These are phyloP conservation scores for Candida insectalens DNA, from an alignment of 805 yeast species.

Conservation along the genomic window DNA sequence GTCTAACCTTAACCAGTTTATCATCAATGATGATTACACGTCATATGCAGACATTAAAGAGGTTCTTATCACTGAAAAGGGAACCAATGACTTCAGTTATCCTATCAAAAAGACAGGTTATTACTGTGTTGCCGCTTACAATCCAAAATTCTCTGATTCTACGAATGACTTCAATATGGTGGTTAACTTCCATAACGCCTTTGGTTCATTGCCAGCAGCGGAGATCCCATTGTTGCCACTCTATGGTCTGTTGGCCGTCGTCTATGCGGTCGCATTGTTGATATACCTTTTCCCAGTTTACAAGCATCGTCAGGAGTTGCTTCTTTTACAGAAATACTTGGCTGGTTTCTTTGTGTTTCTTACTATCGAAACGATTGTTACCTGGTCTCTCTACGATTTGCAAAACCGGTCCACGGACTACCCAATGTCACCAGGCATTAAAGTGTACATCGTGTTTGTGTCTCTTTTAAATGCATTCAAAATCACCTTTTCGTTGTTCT, in stretches of 20 bases:
- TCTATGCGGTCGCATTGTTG: slow-evolving; percentile 74
- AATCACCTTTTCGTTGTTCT: slow-evolving; percentile 79
- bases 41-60: slow-evolving; percentile 48
- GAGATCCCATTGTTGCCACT: slow-evolving; percentile 87
- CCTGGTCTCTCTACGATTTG: slow-evolving; percentile 87
- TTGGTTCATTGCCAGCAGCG: slow-evolving; percentile 79
- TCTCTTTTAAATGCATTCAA: slow-evolving; percentile 74
- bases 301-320: slow-evolving; percentile 75
- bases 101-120: slow-evolving; percentile 71
- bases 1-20: slow-evolving; percentile 50
- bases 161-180: slow-evolving; percentile 43
- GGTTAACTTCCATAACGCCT: slow-evolving; percentile 86
- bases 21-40: slow-evolving; percentile 34
- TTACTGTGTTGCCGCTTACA: slow-evolving; percentile 77
- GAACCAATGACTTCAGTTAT: slow-evolving; percentile 54
- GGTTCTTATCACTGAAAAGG: slow-evolving; percentile 43
- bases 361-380: slow-evolving; percentile 73
- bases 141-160: slow-evolving; percentile 24
- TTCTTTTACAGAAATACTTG: slow-evolving; percentile 85
- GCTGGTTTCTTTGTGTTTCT: slow-evolving; percentile 78
- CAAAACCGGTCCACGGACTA: slow-evolving; percentile 43
- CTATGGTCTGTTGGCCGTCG: slow-evolving; percentile 76
- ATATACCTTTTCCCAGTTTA: slow-evolving; percentile 78
- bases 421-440: slow-evolving; percentile 36
- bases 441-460: slow-evolving; percentile 66